A percentile compares a stretch with the other conserved stretches of the same genome.
phyloP scores from a whole-genome alignment of 257 asterid genomes.

The Przewalskia tangutica region DNA sequence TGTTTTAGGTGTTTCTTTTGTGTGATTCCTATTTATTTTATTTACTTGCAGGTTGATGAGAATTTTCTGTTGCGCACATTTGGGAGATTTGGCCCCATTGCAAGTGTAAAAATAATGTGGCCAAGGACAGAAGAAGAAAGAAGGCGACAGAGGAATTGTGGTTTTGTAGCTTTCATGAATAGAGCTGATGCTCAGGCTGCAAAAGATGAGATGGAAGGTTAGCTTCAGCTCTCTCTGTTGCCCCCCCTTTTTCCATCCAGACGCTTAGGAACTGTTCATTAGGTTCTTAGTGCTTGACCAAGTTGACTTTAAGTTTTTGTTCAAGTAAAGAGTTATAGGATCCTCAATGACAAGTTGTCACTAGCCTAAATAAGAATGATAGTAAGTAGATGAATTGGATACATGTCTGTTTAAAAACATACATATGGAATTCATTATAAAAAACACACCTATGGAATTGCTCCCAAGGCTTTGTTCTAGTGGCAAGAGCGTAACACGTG shows the following conservation, averaged over 20 bases:
- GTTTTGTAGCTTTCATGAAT: conserved; percentile 96
- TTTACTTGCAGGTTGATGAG: conserved; percentile 65
- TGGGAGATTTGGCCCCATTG: conserved; percentile 98
- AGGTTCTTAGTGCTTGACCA: neutral
- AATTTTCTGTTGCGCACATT: conserved; percentile 87
- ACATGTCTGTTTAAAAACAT: neutral
- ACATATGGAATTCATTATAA: neutral
- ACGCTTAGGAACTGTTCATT: neutral
- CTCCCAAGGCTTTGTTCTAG: neutral
- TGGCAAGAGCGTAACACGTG: neutral
- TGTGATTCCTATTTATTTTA: neutral
- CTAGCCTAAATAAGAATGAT: neutral
- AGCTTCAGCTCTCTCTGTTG: neutral
- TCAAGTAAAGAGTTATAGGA: neutral
- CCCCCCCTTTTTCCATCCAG: neutral
- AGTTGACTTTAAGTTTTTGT: neutral
- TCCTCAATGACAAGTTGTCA: neutral
- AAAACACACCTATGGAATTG: neutral
- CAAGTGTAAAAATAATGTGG: conserved; percentile 98
- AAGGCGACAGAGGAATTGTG: conserved; percentile 82
- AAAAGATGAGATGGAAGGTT: conserved; percentile 97
- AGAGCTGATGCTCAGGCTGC: conserved; percentile 93
- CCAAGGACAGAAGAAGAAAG: conserved; percentile 95
- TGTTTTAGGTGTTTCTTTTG: neutral
- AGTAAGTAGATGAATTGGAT: neutral